Conservation (phyloP, 306 rosid genomes). For the Vicia sativa region DNA sequence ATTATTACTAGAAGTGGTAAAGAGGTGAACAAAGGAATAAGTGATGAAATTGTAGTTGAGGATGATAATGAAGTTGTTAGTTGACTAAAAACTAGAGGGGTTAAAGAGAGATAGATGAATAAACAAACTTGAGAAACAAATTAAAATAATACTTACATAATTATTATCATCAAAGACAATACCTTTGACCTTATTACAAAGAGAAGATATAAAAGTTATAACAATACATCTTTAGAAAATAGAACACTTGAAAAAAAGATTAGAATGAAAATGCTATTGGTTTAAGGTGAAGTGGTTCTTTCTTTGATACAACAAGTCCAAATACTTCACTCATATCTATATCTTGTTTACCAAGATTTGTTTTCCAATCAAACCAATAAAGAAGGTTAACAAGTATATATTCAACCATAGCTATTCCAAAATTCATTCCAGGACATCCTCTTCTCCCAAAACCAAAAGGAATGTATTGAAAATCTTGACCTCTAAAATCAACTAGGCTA, state of each 20-base stretch:
- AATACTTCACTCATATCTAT: constrained; percentile 2
- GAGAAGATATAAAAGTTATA: background rate
- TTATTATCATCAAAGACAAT: too few relatives aligned
- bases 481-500: background rate
- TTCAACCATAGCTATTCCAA: background rate
- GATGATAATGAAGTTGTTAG: too few relatives aligned
- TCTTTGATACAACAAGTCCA: background rate
- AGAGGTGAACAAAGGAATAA: too few relatives aligned
- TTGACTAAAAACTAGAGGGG: too few relatives aligned
- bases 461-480: background rate
- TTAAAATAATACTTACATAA: too few relatives aligned
- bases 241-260: background rate
- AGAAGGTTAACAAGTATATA: background rate
- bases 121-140: too few relatives aligned
- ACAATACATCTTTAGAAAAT: background rate
- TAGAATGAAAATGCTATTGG: background rate
- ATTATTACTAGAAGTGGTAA: too few relatives aligned
- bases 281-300: background rate
- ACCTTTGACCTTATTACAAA: background rate
- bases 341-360: background rate
- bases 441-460: constrained; percentile 14
- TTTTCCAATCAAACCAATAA: constrained; percentile 1
- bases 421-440: background rate
- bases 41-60: too few relatives aligned
- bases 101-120: too few relatives aligned